Evolutionary conservation across 257 asterid genomes (phyloP).

Genomic region (Leptodermis oblonga): DNA sequence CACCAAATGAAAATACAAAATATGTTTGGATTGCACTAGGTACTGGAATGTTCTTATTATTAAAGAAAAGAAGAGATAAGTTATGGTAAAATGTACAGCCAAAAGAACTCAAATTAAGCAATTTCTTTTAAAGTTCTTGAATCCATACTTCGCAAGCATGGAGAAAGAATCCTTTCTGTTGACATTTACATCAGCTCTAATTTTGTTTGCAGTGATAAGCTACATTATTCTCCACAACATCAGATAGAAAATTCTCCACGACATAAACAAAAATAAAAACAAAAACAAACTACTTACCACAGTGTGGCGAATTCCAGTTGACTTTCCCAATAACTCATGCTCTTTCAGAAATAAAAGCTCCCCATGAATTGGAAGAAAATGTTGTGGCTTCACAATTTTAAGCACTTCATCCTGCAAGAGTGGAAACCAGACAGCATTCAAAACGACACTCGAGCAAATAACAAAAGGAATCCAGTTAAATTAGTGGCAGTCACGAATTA

Average conservation of each 20-base stretch:
- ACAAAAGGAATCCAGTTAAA: background rate
- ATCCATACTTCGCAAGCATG: background rate
- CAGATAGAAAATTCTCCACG: too few species aligned
- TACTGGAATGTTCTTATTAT: background rate
- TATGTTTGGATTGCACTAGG: background rate
- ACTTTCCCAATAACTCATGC: constrained; percentile 90
- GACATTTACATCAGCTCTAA: background rate
- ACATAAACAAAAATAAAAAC: background rate
- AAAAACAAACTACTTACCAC: constrained; percentile 50
- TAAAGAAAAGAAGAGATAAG: background rate
- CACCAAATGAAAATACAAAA: background rate
- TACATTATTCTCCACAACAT: background rate
- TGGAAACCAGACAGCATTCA: constrained; percentile 7
- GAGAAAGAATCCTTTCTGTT: background rate
- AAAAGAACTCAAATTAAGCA: background rate
- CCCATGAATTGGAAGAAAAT: constrained; percentile 95
- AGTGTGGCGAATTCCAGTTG: constrained; percentile 93
- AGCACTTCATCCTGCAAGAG: constrained; percentile 84
- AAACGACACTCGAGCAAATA: background rate
- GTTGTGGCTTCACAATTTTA: constrained; percentile 95
- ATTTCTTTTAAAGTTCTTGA: background rate
- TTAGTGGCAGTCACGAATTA: background rate
- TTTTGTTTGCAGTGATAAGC: background rate
- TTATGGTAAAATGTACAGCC: background rate
- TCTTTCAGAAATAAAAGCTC: constrained; percentile 95